Conservation (phyloP, 2,329 filamentous ascomycete genomes). For the Fusarium agapanthi region DNA sequence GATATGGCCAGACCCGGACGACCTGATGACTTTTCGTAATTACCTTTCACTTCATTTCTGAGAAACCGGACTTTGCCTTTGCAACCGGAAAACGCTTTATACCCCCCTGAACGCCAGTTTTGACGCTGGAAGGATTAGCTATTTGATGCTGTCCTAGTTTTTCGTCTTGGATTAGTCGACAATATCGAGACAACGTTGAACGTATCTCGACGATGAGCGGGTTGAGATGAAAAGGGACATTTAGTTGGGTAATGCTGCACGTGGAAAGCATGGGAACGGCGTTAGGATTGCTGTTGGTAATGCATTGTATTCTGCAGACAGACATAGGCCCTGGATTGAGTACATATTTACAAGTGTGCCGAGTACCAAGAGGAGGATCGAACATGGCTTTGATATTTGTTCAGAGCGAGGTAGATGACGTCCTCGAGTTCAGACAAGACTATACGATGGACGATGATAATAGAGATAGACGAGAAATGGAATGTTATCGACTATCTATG, state of each 20-base stretch:
- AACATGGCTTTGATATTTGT: constrained; percentile 18
- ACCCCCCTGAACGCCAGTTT: constrained; percentile 31
- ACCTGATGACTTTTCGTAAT: constrained; percentile 59
- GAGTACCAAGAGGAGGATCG: neutral
- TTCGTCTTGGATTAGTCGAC: constrained; percentile 27
- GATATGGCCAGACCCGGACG: constrained; percentile 45
- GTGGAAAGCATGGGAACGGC: constrained; percentile 41
- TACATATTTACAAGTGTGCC: constrained; percentile 11
- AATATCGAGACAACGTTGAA: constrained; percentile 20
- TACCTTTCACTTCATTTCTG: constrained; percentile 22
- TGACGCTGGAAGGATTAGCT: constrained; percentile 15
- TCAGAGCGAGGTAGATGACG: constrained; percentile 2
- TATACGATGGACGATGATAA: constrained; percentile 33
- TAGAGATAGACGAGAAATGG: constrained; percentile 39
- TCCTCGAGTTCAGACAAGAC: constrained; percentile 17
- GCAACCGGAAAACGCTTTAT: constrained; percentile 27
- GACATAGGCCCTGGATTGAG: constrained; percentile 15
- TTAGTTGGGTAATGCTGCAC: constrained; percentile 39
- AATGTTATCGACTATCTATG: constrained; percentile 16
- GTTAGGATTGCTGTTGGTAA: constrained; percentile 38
- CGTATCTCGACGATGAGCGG: constrained; percentile 15
- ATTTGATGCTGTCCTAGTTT: constrained; percentile 18
- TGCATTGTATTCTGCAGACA: constrained; percentile 33
- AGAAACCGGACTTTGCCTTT: constrained; percentile 17
- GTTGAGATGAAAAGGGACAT: constrained; percentile 23